These are phyloP conservation scores for Funneliformis geosporum DNA, from an alignment of 192 early-diverging fungal genomes.

Conservation along the genomic window DNA sequence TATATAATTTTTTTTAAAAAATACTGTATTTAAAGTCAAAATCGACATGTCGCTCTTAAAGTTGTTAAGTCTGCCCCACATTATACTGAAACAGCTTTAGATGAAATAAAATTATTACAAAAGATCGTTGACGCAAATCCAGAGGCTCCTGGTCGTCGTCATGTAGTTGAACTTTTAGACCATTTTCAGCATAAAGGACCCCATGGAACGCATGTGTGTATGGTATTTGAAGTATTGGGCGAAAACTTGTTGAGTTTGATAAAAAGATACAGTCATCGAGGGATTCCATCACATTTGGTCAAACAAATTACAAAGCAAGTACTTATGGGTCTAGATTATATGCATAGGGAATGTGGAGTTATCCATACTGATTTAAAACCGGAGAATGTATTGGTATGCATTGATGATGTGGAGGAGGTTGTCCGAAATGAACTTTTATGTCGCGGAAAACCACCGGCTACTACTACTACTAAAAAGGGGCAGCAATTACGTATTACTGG, in stretches of 20 bases:
- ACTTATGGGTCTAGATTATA: slow-evolving; percentile 87
- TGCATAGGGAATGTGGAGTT: slow-evolving; percentile 91
- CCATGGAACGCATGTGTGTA: slow-evolving; percentile 91
- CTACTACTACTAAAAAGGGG: neutral
- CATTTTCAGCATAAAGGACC: slow-evolving; percentile 88
- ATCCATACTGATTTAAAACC: slow-evolving; percentile 99
- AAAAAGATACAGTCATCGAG: slow-evolving; percentile 75
- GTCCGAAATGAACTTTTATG: slow-evolving; percentile 49
- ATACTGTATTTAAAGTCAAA: slow-evolving; percentile 42
- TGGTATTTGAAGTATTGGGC: slow-evolving; percentile 97
- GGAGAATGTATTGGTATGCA: slow-evolving; percentile 94
- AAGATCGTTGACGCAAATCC: slow-evolving; percentile 71
- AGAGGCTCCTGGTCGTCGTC: slow-evolving; percentile 53
- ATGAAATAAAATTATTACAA: slow-evolving; percentile 94
- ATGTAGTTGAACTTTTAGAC: slow-evolving; percentile 89
- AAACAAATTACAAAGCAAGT: slow-evolving; percentile 91
- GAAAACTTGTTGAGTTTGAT: slow-evolving; percentile 93
- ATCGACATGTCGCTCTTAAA: slow-evolving; percentile 91
- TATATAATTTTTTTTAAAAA: neutral
- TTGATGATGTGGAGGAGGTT: slow-evolving; percentile 82
- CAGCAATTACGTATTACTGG: slow-evolving; percentile 12
- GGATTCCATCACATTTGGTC: slow-evolving; percentile 84
- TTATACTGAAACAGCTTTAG: slow-evolving; percentile 93
- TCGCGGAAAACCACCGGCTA: slow-evolving; percentile 4
- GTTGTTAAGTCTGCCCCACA: slow-evolving; percentile 95